Conservation (phyloP, 2,329 filamentous ascomycete species). For the Exophiala lecanii-corni region DNA sequence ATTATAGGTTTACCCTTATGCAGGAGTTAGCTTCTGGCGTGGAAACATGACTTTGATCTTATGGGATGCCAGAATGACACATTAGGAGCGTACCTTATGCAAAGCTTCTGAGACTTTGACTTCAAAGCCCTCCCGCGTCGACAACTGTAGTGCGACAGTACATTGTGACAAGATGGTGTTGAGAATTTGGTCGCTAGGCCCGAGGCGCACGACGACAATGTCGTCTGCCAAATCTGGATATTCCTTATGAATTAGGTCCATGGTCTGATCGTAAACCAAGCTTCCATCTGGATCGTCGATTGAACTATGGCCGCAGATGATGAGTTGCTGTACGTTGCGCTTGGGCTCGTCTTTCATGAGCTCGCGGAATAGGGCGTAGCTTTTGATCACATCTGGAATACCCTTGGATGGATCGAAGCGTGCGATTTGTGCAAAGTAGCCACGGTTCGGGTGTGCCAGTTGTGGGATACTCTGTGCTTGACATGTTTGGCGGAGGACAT, state of each 20-base stretch:
- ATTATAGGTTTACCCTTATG: conserved; percentile 64
- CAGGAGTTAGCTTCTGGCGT: conserved; percentile 4
- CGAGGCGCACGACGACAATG: conserved; percentile 71
- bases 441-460: conserved; percentile 55
- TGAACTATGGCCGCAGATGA: conserved; percentile 73
- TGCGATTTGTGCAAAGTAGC: conserved; percentile 74
- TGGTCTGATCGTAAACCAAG: conserved; percentile 66
- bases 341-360: conserved; percentile 49
- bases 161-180: conserved; percentile 71
- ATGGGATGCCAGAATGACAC: too few species aligned
- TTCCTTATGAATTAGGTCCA: conserved; percentile 59
- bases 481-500: conserved; percentile 65
- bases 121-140: conserved; percentile 77
- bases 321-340: conserved; percentile 61
- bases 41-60: too few species aligned
- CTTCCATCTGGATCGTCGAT: conserved; percentile 76
- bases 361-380: conserved; percentile 67
- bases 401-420: conserved; percentile 82
- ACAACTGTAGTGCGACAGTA: conserved; percentile 71
- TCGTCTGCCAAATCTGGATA: conserved; percentile 60
- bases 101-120: conserved; percentile 81
- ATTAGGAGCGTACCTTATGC: conserved; percentile 56
- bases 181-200: conserved; percentile 73
- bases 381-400: conserved; percentile 69
- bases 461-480: conserved; percentile 48